phyloP scores from a whole-genome alignment of 176 grass and related monocot genomes.

The Puya raimondii region DNA sequence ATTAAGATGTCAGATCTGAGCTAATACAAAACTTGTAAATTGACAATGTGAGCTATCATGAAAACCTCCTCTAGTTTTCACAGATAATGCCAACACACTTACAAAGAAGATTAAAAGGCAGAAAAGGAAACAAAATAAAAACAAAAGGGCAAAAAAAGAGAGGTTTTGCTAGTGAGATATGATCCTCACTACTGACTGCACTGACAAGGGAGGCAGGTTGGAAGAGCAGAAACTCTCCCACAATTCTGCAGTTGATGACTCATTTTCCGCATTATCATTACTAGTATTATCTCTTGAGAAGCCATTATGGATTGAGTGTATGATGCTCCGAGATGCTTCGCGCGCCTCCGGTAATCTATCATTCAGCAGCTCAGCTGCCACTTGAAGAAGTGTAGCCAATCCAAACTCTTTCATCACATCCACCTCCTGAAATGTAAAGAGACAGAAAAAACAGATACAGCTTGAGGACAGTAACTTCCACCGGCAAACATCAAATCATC shows the following conservation, averaged over 20 bases:
- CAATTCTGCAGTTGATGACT: slow-evolving; percentile 15
- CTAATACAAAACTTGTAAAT: no score
- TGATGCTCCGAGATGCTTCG: slow-evolving; percentile 64
- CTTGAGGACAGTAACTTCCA: no score
- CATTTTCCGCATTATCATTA: slow-evolving; percentile 2
- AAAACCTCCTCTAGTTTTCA: no score
- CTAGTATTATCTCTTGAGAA: slow-evolving; percentile 32
- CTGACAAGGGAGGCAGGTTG: slow-evolving; percentile 70
- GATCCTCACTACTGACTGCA: slow-evolving; percentile 64
- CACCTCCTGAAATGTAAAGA: slow-evolving; percentile 27
- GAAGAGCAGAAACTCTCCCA: slow-evolving; percentile 79
- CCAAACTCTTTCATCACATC: slow-evolving; percentile 69
- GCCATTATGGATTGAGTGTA: slow-evolving; percentile 38
- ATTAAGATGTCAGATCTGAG: no score
- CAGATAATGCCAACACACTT: no score
- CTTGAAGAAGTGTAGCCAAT: slow-evolving; percentile 48
- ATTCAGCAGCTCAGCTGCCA: slow-evolving; percentile 63
- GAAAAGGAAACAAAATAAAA: no score
- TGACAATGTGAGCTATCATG: no score
- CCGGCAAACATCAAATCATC: no score
- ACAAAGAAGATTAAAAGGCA: no score
- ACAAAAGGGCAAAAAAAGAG: not conserved
- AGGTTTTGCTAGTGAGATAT: slow-evolving; percentile 20
- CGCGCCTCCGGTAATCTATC: slow-evolving; percentile 86
- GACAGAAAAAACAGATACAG: not conserved